A percentile compares a stretch with the other conserved stretches of the same genome.
Conservation (phyloP, 2,329 filamentous ascomycete genomes). For the Trichoderma arundinaceum region DNA sequence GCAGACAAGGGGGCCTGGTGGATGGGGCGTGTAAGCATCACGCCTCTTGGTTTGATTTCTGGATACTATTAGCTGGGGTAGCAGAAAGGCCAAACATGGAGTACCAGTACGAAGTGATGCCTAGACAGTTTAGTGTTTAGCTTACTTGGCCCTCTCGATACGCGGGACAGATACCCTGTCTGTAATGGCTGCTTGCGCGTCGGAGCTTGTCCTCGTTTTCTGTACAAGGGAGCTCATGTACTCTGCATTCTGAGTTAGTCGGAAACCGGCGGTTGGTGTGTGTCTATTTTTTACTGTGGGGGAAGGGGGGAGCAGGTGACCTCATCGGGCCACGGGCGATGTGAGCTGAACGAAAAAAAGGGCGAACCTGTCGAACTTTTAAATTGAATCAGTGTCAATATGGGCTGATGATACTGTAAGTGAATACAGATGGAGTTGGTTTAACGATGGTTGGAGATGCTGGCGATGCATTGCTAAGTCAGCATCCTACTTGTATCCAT, state of each 20-base stretch:
- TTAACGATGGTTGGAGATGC: too few relatives aligned
- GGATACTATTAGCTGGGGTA: too few relatives aligned
- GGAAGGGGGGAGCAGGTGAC: slow-evolving; percentile 13
- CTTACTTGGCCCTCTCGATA: background rate
- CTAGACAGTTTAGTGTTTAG: background rate
- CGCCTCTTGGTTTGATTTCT: background rate
- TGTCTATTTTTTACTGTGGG: background rate
- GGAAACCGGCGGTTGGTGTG: background rate
- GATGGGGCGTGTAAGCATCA: slow-evolving; percentile 10
- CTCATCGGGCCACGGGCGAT: slow-evolving; percentile 21
- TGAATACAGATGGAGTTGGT: background rate
- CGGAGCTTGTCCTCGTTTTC: too few relatives aligned
- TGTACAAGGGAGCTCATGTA: too few relatives aligned
- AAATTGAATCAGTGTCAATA: background rate
- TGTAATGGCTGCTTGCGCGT: background rate
- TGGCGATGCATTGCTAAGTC: slow-evolving; percentile 1
- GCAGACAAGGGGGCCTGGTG: background rate
- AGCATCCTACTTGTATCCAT: background rate
- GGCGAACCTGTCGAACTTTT: background rate
- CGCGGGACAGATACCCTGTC: too few relatives aligned
- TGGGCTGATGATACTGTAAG: background rate
- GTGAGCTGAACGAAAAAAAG: slow-evolving; percentile 20
- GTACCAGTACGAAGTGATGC: too few relatives aligned
- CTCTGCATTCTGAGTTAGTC: background rate
- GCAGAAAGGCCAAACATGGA: too few relatives aligned